Percentiles rank a stretch among this genome's conserved stretches.
Conservation (phyloP, 805 yeast genomes). For the Barnettozyma wickerhamii region DNA sequence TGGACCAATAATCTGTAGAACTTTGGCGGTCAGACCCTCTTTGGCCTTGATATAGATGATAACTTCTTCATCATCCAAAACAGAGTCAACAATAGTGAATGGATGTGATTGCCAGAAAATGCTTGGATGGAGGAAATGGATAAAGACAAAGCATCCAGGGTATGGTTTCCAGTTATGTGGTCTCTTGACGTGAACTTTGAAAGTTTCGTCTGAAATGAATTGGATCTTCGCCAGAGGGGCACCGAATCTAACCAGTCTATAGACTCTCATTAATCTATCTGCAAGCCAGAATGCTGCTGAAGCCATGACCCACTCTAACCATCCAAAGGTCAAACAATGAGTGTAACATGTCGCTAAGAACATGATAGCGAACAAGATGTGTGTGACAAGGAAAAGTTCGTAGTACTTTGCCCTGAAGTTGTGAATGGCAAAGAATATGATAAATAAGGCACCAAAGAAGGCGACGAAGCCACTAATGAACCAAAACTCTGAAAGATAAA, state of each 20-base stretch:
- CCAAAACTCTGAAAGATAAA: constrained; percentile 8
- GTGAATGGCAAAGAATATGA: constrained; percentile 26
- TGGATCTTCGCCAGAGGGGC: constrained; percentile 20
- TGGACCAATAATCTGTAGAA: constrained; percentile 25
- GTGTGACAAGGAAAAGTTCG: constrained; percentile 57
- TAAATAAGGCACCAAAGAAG: constrained; percentile 2
- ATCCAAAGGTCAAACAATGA: constrained; percentile 51
- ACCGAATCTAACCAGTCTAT: constrained; percentile 28
- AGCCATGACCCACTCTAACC: constrained; percentile 49
- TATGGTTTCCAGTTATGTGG: constrained; percentile 39
- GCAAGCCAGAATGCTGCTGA: constrained; percentile 20
- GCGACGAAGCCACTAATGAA: constrained; percentile 19
- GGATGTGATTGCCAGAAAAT: constrained; percentile 74
- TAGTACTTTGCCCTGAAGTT: constrained; percentile 50
- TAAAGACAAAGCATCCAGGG: constrained; percentile 55
- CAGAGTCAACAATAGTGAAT: constrained; percentile 51
- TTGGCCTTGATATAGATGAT: constrained; percentile 46
- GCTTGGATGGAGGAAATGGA: constrained; percentile 49
- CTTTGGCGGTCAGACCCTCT: constrained; percentile 50
- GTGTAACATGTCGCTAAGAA: constrained; percentile 53
- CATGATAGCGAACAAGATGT: constrained; percentile 49
- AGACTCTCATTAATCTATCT: constrained; percentile 45
- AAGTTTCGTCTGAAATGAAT: constrained; percentile 36
- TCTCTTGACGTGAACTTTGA: constrained; percentile 35
- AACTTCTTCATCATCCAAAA: constrained; percentile 33